Conservation (phyloP, 2,329 filamentous ascomycete species). For the Aspergillus uvarum region DNA sequence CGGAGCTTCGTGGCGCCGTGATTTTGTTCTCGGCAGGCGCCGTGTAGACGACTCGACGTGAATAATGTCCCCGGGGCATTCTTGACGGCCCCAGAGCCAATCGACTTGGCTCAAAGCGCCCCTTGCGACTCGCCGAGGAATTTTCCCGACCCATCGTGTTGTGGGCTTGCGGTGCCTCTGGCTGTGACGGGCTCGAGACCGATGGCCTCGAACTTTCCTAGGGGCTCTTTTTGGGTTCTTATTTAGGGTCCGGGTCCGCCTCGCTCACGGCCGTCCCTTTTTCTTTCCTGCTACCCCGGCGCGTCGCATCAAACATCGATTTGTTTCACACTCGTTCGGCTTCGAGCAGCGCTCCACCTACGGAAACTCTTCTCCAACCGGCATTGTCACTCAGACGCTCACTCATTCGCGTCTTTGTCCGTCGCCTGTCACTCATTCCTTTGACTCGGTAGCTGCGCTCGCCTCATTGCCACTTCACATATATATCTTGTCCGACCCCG, state of each 20-base stretch:
- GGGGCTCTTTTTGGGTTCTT: slow-evolving; percentile 1
- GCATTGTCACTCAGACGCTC: slow-evolving; percentile 18
- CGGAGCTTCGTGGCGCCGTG: background rate
- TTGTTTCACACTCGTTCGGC: slow-evolving; percentile 18
- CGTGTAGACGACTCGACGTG: slow-evolving; percentile 1
- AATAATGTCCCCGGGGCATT: slow-evolving; percentile 6
- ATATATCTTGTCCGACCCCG: background rate
- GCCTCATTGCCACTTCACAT: background rate
- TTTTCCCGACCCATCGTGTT: slow-evolving; percentile 7
- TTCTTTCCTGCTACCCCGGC: slow-evolving; percentile 9
- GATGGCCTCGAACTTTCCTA: background rate
- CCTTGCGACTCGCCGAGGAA: slow-evolving; percentile 20
- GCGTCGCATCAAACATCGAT: slow-evolving; percentile 14
- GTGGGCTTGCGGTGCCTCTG: slow-evolving; percentile 5
- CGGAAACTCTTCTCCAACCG: slow-evolving; percentile 9
- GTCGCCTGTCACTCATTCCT: slow-evolving; percentile 12
- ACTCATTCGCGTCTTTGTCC: slow-evolving; percentile 26
- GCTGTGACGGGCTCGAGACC: background rate
- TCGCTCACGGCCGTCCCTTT: background rate
- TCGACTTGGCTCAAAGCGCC: slow-evolving; percentile 10
- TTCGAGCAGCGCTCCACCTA: slow-evolving; percentile 29
- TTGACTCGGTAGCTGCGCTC: slow-evolving; percentile 6
- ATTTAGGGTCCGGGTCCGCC: slow-evolving; percentile 13
- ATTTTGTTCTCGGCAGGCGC: background rate
- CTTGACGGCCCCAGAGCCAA: slow-evolving; percentile 4